These are phyloP conservation scores for Russula earlei DNA, from an alignment of 768 basidiomycete genomes.

Conservation along the genomic window DNA sequence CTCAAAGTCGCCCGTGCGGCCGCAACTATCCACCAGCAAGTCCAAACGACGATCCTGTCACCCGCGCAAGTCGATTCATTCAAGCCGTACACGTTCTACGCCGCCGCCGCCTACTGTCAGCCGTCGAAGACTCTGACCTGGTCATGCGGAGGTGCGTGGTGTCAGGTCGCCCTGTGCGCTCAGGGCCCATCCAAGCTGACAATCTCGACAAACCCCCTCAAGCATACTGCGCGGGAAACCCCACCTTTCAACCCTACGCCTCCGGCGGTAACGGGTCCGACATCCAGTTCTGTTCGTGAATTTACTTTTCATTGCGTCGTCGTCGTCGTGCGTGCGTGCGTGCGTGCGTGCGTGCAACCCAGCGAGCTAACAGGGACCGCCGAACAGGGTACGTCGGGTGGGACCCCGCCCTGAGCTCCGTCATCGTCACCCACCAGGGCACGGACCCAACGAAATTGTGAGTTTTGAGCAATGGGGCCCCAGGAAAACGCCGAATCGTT, in stretches of 20 bases:
- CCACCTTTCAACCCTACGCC: constrained; percentile 35
- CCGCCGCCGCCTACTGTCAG: constrained; percentile 42
- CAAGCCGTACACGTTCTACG: constrained; percentile 42
- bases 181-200: background rate
- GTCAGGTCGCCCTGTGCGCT: background rate
- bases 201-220: background rate
- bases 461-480: too few relatives aligned
- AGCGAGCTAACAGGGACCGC: constrained; percentile 32
- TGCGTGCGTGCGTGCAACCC: too few relatives aligned
- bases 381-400: constrained; percentile 44
- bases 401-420: constrained; percentile 39
- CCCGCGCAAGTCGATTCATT: constrained; percentile 32
- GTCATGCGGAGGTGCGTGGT: constrained; percentile 39
- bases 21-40: background rate
- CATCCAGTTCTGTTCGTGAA: constrained; percentile 6
- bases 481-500: too few relatives aligned
- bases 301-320: too few relatives aligned
- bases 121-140: constrained; percentile 36
- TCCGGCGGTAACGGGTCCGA: constrained; percentile 27
- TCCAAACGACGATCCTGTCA: background rate
- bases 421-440: constrained; percentile 55
- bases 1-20: background rate
- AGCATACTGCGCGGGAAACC: constrained; percentile 40
- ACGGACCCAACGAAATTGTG: constrained; percentile 50
- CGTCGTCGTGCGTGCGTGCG: too few relatives aligned